These are phyloP conservation scores for Beta corolliflora DNA, from an alignment of 179 eudicot genomes.

Conservation along the genomic window DNA sequence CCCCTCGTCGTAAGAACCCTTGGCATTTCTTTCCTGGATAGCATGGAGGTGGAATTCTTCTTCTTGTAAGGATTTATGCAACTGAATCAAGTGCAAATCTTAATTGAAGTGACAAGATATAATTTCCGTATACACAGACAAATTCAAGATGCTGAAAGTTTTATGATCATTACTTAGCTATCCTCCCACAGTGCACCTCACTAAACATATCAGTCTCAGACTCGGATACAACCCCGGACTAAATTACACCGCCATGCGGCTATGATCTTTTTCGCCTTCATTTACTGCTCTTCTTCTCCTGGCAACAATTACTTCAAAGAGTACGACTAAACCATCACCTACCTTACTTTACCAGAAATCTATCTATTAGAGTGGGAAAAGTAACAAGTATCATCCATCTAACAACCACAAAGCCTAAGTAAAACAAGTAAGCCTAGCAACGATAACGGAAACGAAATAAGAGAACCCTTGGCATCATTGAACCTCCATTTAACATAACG, in stretches of 20 bases:
- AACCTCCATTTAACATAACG: constrained; percentile 25
- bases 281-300: background rate
- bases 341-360: background rate
- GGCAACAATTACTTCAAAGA: background rate
- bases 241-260: background rate
- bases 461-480: constrained; percentile 22
- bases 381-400: background rate
- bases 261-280: background rate
- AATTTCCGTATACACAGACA: background rate
- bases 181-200: background rate
- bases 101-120: background rate
- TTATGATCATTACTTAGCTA: background rate
- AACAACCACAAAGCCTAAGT: constrained; percentile 13
- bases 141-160: background rate
- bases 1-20: no score
- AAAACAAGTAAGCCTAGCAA: constrained; percentile 11
- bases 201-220: background rate
- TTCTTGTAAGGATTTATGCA: background rate
- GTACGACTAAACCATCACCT: background rate
- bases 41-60: background rate
- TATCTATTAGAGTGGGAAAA: constrained; percentile 2
- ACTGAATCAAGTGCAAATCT: background rate
- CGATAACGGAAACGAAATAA: background rate
- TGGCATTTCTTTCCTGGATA: no score
- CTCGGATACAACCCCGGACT: background rate